Percentiles rank a stretch among this genome's conserved stretches.
phyloP scores from a whole-genome alignment of 2,329 filamentous ascomycete species.

The Colletotrichum truncatum region DNA sequence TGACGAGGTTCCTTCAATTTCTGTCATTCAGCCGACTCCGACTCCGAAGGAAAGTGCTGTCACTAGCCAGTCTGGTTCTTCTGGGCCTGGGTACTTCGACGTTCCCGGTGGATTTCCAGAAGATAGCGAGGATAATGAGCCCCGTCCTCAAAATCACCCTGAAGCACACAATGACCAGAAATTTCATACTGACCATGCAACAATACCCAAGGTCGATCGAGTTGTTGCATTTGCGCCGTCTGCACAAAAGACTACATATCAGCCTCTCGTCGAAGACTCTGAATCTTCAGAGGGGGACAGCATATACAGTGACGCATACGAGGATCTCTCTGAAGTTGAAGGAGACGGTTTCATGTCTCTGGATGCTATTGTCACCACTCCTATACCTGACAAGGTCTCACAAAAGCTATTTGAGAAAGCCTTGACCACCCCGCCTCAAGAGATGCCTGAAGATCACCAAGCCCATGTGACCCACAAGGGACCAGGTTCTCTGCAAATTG shows the following conservation, averaged over 20 bases:
- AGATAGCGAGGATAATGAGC: slow-evolving; percentile 38
- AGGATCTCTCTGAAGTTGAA: slow-evolving; percentile 73
- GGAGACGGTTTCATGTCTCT: slow-evolving; percentile 76
- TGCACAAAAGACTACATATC: neutral
- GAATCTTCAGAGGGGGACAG: slow-evolving; percentile 58
- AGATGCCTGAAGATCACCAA: neutral
- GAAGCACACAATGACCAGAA: neutral
- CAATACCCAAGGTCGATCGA: neutral
- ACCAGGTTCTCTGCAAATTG: neutral
- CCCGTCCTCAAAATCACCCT: slow-evolving; percentile 18
- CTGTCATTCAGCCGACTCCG: slow-evolving; percentile 55
- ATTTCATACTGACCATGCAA: neutral
- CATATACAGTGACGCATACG: slow-evolving; percentile 81
- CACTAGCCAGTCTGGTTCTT: slow-evolving; percentile 20
- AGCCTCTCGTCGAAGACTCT: slow-evolving; percentile 44
- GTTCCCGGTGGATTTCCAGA: slow-evolving; percentile 69
- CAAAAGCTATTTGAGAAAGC: slow-evolving; percentile 28
- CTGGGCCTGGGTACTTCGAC: slow-evolving; percentile 49
- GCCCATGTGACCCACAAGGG: neutral
- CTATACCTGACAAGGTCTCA: slow-evolving; percentile 31
- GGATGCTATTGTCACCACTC: slow-evolving; percentile 65
- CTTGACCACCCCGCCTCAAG: neutral
- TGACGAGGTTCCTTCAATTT: slow-evolving; percentile 50
- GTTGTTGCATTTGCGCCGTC: neutral
- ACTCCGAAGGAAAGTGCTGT: slow-evolving; percentile 30